These are phyloP conservation scores for Gonium pectorale DNA, from an alignment of 139 green algal species.

Conservation along the genomic window DNA sequence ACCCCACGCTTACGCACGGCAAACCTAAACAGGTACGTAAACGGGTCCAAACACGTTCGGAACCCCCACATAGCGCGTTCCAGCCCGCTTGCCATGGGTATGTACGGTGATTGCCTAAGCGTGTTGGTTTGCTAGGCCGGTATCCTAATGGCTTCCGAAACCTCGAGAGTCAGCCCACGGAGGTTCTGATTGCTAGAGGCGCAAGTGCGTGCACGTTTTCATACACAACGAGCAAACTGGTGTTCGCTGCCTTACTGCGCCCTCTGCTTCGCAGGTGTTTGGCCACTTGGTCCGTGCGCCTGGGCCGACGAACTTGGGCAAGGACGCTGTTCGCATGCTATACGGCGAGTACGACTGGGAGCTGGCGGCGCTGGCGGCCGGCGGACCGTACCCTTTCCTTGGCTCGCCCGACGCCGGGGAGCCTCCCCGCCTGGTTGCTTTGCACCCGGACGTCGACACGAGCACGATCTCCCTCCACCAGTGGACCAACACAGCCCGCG, in stretches of 20 bases:
- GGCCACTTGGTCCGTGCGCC: slow-evolving; percentile 37
- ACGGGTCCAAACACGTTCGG: too few species aligned
- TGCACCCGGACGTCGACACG: slow-evolving; percentile 21
- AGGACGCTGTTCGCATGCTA: slow-evolving; percentile 43
- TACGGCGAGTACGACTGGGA: slow-evolving; percentile 45
- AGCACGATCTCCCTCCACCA: neutral
- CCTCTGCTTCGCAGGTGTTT: slow-evolving; percentile 24
- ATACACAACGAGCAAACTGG: too few species aligned
- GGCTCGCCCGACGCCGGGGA: neutral
- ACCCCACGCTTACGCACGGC: slow-evolving; percentile 12
- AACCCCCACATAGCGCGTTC: too few species aligned
- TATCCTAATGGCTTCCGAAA: too few species aligned
- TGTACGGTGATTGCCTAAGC: too few species aligned
- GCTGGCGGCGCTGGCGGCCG: neutral
- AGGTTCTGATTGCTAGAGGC: too few species aligned
- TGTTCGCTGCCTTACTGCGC: neutral
- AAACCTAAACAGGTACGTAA: slow-evolving; percentile 5
- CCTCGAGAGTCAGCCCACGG: too few species aligned
- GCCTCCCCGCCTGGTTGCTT: slow-evolving; percentile 15
- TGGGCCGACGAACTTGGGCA: slow-evolving; percentile 26
- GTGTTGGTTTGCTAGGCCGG: too few species aligned
- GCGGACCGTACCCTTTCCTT: slow-evolving; percentile 29
- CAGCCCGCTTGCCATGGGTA: too few species aligned
- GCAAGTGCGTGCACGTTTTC: too few species aligned
- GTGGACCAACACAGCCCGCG: slow-evolving; percentile 36